phyloP scores from a whole-genome alignment of 345 rosid species.

The Eucalyptus paniculata region DNA sequence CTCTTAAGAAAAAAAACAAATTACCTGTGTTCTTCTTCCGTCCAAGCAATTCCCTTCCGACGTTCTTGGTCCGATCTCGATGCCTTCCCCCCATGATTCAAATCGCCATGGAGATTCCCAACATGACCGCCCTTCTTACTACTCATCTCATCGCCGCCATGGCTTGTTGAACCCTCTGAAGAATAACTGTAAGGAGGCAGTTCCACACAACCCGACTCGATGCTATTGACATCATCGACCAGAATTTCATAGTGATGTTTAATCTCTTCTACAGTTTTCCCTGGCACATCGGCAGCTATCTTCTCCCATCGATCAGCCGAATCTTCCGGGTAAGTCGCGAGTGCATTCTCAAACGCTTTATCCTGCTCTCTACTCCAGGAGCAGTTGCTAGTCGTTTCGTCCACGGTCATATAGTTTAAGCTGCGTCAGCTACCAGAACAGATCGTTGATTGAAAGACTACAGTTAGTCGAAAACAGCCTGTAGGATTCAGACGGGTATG shows the following conservation, averaged over 20 bases:
- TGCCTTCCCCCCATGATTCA: conserved; percentile 64
- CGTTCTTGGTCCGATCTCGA: conserved; percentile 94
- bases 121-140: conserved; percentile 52
- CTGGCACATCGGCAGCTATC: conserved; percentile 69
- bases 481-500: background rate
- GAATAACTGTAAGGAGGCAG: conserved; percentile 58
- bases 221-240: conserved; percentile 61
- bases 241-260: conserved; percentile 70
- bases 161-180: conserved; percentile 44
- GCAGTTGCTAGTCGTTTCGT: conserved; percentile 51
- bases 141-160: conserved; percentile 62
- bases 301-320: conserved; percentile 56
- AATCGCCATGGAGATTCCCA: conserved; percentile 38
- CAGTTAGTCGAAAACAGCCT: background rate
- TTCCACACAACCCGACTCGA: conserved; percentile 88
- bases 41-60: conserved; percentile 96
- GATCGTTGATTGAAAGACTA: background rate
- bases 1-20: background rate
- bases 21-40: conserved; percentile 95
- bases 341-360: conserved; percentile 82
- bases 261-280: conserved; percentile 75
- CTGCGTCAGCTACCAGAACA: background rate
- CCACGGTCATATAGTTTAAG: conserved; percentile 36
- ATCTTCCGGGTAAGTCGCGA: conserved; percentile 59
- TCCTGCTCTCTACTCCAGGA: conserved; percentile 84